Evolutionary conservation across 2,329 filamentous ascomycete genomes (phyloP).

Genomic region (Ophioceras dolichostomum): DNA sequence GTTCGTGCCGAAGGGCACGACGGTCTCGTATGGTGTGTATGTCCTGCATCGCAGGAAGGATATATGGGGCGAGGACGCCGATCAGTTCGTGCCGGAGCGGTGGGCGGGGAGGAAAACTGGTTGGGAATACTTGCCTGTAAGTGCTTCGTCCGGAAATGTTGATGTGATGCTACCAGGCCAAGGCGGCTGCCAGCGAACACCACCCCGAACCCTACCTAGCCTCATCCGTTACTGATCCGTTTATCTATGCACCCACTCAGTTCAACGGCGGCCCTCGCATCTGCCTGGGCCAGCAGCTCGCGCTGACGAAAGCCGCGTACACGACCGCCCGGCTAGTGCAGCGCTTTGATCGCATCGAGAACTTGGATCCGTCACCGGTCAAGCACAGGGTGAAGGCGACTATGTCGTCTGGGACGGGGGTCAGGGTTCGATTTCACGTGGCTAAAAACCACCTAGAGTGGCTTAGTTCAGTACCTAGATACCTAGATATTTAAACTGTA

Average conservation of each 20-base stretch:
- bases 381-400: background rate
- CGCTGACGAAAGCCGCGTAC: background rate
- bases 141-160: too few species aligned
- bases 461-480: too few species aligned
- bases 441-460: too few species aligned
- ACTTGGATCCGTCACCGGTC: background rate
- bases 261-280: conserved; percentile 5
- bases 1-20: conserved; percentile 27
- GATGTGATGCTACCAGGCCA: too few species aligned
- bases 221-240: background rate
- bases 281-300: conserved; percentile 3
- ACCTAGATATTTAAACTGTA: too few species aligned
- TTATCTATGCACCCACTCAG: background rate
- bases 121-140: conserved; percentile 5
- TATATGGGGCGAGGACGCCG: background rate
- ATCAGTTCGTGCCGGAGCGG: background rate
- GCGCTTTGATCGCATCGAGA: background rate
- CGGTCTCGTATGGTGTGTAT: conserved; percentile 23
- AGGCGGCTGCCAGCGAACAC: too few species aligned
- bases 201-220: too few species aligned
- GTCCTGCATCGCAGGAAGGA: conserved; percentile 11
- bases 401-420: background rate
- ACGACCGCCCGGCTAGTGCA: background rate
- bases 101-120: conserved; percentile 1
- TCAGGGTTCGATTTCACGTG: background rate